phyloP scores from a whole-genome alignment of 2,329 filamentous ascomycete genomes.

The Balansia obtecta region DNA sequence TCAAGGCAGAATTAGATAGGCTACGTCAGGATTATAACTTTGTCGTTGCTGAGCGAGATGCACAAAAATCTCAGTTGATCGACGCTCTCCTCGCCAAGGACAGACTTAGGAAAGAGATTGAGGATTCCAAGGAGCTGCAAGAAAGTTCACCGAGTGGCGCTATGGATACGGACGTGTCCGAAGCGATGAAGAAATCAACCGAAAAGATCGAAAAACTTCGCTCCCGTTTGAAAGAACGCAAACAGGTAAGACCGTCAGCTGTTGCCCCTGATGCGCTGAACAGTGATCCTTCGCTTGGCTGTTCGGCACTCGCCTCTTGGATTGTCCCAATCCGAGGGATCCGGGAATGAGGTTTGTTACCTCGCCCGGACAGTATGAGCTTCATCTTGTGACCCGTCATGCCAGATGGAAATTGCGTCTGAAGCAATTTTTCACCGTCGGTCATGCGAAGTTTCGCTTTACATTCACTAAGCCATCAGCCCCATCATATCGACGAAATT shows the following conservation, averaged over 20 bases:
- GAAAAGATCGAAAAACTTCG: slow-evolving; percentile 49
- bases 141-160: slow-evolving; percentile 21
- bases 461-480: neutral
- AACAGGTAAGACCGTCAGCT: slow-evolving; percentile 37
- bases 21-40: slow-evolving; percentile 38
- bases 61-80: slow-evolving; percentile 47
- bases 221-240: slow-evolving; percentile 40
- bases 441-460: neutral
- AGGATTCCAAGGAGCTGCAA: slow-evolving; percentile 31
- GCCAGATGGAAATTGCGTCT: too few relatives aligned
- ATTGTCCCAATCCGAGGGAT: neutral
- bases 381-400: neutral
- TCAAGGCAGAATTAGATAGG: slow-evolving; percentile 44
- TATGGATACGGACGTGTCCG: slow-evolving; percentile 22
- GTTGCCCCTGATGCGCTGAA: neutral
- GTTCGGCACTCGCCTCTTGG: neutral
- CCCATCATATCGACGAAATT: neutral
- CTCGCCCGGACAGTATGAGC: neutral
- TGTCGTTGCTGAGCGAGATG: slow-evolving; percentile 38
- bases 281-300: neutral
- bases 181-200: slow-evolving; percentile 27
- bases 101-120: slow-evolving; percentile 41
- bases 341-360: too few relatives aligned
- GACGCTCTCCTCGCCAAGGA: slow-evolving; percentile 49
- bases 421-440: neutral